Evolutionary conservation across 192 early-diverging fungal species (phyloP).

Genomic region (Tieghemiomyces parasiticus): DNA sequence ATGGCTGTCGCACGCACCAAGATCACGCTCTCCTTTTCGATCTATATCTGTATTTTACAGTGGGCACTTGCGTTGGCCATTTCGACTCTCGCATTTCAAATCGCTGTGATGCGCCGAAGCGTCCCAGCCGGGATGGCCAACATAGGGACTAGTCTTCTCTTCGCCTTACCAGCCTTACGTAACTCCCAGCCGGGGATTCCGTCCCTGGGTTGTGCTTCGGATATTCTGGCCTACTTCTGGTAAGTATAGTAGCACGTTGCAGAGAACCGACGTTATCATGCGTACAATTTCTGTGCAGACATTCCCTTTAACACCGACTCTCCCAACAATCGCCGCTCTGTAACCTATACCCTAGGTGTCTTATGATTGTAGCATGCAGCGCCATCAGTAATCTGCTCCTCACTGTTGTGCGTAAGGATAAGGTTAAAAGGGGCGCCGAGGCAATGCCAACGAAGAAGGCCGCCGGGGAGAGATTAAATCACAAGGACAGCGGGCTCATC

Average conservation of each 20-base stretch:
- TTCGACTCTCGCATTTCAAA: constrained; percentile 5
- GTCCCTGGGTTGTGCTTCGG: constrained; percentile 6
- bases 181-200: constrained; percentile 4
- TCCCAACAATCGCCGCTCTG: neutral
- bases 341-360: neutral
- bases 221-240: neutral
- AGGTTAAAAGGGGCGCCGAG: neutral
- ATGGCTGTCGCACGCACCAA: neutral
- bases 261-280: neutral
- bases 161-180: constrained; percentile 6
- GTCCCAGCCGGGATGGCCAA: neutral
- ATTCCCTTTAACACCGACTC: neutral
- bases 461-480: neutral
- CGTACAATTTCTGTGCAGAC: neutral
- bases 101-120: neutral
- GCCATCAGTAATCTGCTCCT: neutral
- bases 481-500: neutral
- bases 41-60: neutral
- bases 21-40: neutral
- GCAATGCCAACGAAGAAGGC: neutral
- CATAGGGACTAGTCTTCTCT: neutral
- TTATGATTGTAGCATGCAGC: constrained; percentile 2
- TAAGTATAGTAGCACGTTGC: neutral
- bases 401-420: neutral
- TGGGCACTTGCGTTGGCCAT: neutral